Evolutionary conservation across 768 basidiomycete genomes (phyloP), one percentile per base, ranked within the genome.

Genomic region (Boletus rubropictus): DNA sequence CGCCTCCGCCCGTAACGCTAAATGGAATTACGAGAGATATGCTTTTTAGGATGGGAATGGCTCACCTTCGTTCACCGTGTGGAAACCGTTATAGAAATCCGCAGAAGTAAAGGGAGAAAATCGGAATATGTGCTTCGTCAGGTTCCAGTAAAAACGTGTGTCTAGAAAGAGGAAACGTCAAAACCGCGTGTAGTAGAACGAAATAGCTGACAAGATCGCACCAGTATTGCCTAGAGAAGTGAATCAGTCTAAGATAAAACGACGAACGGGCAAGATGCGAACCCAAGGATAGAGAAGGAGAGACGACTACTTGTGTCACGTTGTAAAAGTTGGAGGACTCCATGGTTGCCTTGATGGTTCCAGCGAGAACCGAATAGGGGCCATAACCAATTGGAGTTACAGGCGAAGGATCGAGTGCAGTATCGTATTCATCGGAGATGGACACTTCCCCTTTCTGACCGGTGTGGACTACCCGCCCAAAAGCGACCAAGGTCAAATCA

Each of bases 341-440:
- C 37, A 60, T 72, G 71, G 44, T 66, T 59, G 48, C 71, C 61
- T 29, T 57, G 44, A 48, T 59, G 57, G 50, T 65, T 54, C 45
- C 69, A 65, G 48, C 49, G 11, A 58, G 45, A 21, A 58, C 31
- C 21, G 57, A 54, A 31, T 52, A 59, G 24, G 57, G 57, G n/a
- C 50, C 57, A 42, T 49, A 34, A 25, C 28, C 42, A 10, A 32
- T 27, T 15, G 57, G 80, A 9, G 84, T 78, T 21, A 82, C 65
- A 0, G 83, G 82, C 2, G 86, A 84, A 21, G 84, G 84, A 47
- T 84, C 80, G 12, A 85, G 65, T 4, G 71, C 74, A 7, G 69
- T 70, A 12, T 62, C 63, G 51, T 66, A 79, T 3, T 77, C 75
- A 51, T 80, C 72, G 17, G 61, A 72, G 18, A 86, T 63, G 2